Evolutionary conservation across 2,329 filamentous ascomycete species (phyloP).

Genomic region (Colletotrichum sp.): DNA sequence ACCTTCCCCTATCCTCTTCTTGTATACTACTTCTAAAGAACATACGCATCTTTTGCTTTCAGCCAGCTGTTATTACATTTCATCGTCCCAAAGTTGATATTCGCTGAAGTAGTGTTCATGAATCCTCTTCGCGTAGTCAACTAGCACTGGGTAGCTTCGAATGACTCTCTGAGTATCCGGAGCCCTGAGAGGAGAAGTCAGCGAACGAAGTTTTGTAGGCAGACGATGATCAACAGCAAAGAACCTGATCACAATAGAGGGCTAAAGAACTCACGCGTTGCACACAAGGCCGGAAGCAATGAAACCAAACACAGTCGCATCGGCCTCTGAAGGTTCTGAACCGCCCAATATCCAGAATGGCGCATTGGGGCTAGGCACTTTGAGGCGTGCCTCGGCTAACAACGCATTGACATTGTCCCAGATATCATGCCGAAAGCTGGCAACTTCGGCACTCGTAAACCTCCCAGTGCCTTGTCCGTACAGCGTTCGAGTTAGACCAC

Average conservation of each 20-base stretch:
- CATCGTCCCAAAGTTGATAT: not conserved
- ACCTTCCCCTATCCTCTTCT: not conserved
- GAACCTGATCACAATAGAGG: not conserved
- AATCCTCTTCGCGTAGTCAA: not conserved
- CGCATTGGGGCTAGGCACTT: slow-evolving; percentile 15
- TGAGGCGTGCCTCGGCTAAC: slow-evolving; percentile 40
- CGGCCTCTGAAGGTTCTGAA: slow-evolving; percentile 58
- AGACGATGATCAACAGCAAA: not conserved
- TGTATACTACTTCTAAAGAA: not conserved
- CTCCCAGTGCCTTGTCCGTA: slow-evolving; percentile 62
- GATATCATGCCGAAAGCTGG: slow-evolving; percentile 48
- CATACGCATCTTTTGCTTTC: not conserved
- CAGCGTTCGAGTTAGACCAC: slow-evolving; percentile 46
- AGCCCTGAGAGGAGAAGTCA: not conserved
- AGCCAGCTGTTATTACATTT: not conserved
- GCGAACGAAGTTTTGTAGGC: not conserved
- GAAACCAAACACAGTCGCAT: slow-evolving; percentile 64
- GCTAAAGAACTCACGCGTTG: slow-evolving; percentile 50
- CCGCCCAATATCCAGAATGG: slow-evolving; percentile 66
- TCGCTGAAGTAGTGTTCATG: not conserved
- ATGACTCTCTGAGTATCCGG: not conserved
- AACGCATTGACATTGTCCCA: slow-evolving; percentile 58
- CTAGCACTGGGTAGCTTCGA: not conserved
- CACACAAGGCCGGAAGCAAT: slow-evolving; percentile 56
- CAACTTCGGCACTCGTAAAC: slow-evolving; percentile 55